Percentiles rank a stretch among this genome's conserved stretches.
Evolutionary conservation across 495 filamentous ascomycete species (phyloP).

Genomic region (Glonium stellatum): DNA sequence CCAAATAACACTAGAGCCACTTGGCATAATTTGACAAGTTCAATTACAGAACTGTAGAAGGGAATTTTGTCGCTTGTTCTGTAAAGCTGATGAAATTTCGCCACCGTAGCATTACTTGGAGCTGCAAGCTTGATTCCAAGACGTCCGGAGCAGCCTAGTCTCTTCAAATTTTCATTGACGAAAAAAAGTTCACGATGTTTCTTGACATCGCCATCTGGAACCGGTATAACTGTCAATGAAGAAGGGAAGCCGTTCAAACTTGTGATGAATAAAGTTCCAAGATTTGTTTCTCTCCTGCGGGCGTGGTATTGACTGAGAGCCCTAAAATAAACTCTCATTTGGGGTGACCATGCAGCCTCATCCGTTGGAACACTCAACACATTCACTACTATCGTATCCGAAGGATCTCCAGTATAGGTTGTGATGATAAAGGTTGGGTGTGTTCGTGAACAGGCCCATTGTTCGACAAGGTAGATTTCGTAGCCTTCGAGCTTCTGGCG

Average conservation of each 20-base stretch:
- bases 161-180: constrained; percentile 90
- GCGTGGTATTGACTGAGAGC: constrained; percentile 79
- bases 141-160: constrained; percentile 84
- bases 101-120: constrained; percentile 71
- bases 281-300: constrained; percentile 66
- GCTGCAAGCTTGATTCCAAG: constrained; percentile 71
- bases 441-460: constrained; percentile 90
- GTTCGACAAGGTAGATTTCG: constrained; percentile 90
- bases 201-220: constrained; percentile 79
- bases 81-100: constrained; percentile 90
- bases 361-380: constrained; percentile 79
- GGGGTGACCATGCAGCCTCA: constrained; percentile 70
- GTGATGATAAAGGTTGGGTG: constrained; percentile 89
- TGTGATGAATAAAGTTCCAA: constrained; percentile 87
- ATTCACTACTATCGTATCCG: constrained; percentile 68
- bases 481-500: constrained; percentile 68
- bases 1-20: constrained; percentile 80
- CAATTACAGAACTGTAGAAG: constrained; percentile 68
- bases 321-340: constrained; percentile 76
- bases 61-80: constrained; percentile 74
- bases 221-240: constrained; percentile 75
- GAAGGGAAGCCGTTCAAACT: constrained; percentile 88
- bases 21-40: constrained; percentile 90
- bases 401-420: constrained; percentile 84
- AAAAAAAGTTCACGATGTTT: constrained; percentile 80